A percentile compares a stretch with the other conserved stretches of the same genome.
These are phyloP conservation scores for Sphaerostilbella broomeana DNA, from an alignment of 2,329 filamentous ascomycete genomes.

Conservation along the genomic window DNA sequence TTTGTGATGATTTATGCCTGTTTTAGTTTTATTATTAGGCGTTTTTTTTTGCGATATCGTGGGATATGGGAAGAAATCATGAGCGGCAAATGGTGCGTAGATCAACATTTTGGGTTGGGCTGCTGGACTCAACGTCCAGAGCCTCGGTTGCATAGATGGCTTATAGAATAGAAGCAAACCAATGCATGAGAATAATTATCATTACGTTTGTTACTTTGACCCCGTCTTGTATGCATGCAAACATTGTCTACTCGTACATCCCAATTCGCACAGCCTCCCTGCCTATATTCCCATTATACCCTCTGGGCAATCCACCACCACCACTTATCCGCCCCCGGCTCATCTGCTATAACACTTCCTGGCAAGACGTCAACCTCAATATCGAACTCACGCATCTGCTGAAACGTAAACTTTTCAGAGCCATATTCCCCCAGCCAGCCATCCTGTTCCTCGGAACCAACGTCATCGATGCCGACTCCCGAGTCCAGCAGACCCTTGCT, in stretches of 20 bases:
- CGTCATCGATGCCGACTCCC: conserved; percentile 60
- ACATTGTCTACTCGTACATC: conserved; percentile 4
- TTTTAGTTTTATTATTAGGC: conserved; percentile 3
- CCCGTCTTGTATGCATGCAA: not conserved
- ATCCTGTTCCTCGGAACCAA: conserved; percentile 64
- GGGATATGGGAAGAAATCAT: no score
- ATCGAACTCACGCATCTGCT: conserved; percentile 76
- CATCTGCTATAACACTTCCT: conserved; percentile 62
- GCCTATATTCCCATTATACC: conserved; percentile 42
- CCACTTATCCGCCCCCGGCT: conserved; percentile 73
- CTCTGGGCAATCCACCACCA: conserved; percentile 83
- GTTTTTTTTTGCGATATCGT: conserved; percentile 4
- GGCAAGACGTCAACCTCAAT: conserved; percentile 70
- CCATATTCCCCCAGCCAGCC: conserved; percentile 79
- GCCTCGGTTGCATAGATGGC: conserved; percentile 11
- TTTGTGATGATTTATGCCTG: not conserved
- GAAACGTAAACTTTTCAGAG: conserved; percentile 70
- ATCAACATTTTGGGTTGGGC: conserved; percentile 12
- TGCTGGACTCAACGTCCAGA: conserved; percentile 39
- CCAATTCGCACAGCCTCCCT: conserved; percentile 13
- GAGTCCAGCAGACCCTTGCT: conserved; percentile 79
- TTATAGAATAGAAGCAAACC: not conserved
- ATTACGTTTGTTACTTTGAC: conserved; percentile 4
- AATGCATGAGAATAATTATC: conserved; percentile 6
- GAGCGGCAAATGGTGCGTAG: no score